Evolutionary conservation across 148 eudicot species (phyloP), one percentile per base, ranked within the genome.

Genomic region (Dianthus caryophyllus): DNA sequence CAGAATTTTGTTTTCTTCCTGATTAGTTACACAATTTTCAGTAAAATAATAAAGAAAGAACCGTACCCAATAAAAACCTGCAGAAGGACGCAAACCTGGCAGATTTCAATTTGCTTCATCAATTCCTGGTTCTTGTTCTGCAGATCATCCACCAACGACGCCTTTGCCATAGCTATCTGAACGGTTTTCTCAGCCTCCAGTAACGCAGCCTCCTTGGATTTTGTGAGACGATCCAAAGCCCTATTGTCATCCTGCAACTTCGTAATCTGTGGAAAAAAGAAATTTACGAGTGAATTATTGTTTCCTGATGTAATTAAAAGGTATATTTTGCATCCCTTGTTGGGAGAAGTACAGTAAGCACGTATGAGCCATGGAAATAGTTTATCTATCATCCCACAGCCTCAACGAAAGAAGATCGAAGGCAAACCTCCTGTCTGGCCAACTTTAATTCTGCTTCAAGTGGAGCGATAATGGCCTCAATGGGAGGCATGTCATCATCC

Each of bases 401-500:
- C 20, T 58, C 2, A 30, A 4, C 30, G 17, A 6, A 55, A 27
- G 15, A 48, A 43, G 58, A 44, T 10, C 4, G 12, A 30, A 20
- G 48, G 69, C 17, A 67, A 74, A 93, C 99, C 96, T 94, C 99
- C 60, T 68, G 72, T 65, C 88, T 84, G 54, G 86, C 83, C 66
- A 94, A 74, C 82, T 88, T 94, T 30, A 94, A 76, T 80, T 94
- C 99, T 26, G 99, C 99, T 82, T 94, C 99, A 56, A 94, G 75
- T 4, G 99, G 99, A 61, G 97, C 81, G 48, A 94, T 83, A 67
- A 94, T 88, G 58, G 99, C 97, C 79, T 94, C 99, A 67, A 94
- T 88, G 25, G 99, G 99, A 31, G 96, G 97, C 96, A 90, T 86
- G 44, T 90, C 93, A 64, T 94, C 93, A 60, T 94, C 99, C 71